Evolutionary conservation across 2,329 filamentous ascomycete species (phyloP).

Genomic region (Fusarium sp.): DNA sequence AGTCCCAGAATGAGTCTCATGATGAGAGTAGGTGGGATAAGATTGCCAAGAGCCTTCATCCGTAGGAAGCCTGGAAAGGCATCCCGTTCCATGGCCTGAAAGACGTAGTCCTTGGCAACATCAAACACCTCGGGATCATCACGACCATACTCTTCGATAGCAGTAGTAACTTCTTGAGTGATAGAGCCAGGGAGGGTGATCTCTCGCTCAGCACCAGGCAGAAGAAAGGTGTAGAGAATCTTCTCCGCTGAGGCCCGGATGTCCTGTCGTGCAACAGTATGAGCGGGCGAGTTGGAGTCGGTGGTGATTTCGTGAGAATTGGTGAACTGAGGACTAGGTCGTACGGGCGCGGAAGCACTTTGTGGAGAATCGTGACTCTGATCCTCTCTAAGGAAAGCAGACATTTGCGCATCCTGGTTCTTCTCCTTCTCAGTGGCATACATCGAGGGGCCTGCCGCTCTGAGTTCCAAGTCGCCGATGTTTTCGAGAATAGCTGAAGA

Average conservation of each 20-base stretch:
- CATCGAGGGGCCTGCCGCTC: constrained; percentile 68
- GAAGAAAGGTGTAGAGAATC: constrained; percentile 96
- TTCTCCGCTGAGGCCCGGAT: constrained; percentile 95
- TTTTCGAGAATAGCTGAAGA: constrained; percentile 83
- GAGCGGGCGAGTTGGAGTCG: constrained; percentile 83
- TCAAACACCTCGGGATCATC: constrained; percentile 98
- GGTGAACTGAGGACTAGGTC: constrained; percentile 66
- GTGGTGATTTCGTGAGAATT: constrained; percentile 70
- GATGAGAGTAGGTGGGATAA: constrained; percentile 90
- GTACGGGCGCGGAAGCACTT: constrained; percentile 56
- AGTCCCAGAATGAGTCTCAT: constrained; percentile 86
- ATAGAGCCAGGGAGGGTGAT: constrained; percentile 92
- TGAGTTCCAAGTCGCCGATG: constrained; percentile 71
- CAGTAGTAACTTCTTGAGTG: constrained; percentile 82
- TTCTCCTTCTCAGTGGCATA: constrained; percentile 75
- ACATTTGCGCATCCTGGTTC: constrained; percentile 88
- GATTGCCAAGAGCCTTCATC: constrained; percentile 93
- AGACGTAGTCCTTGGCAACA: constrained; percentile 97
- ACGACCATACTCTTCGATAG: constrained; percentile 89
- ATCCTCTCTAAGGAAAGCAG: constrained; percentile 82
- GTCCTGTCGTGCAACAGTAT: constrained; percentile 87
- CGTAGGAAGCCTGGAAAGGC: constrained; percentile 97
- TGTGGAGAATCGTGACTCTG: constrained; percentile 64
- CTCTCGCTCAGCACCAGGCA: constrained; percentile 95
- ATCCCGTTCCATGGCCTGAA: constrained; percentile 99